Evolutionary conservation across 2,329 filamentous ascomycete genomes (phyloP).

Genomic region (Aspergillus melleus): DNA sequence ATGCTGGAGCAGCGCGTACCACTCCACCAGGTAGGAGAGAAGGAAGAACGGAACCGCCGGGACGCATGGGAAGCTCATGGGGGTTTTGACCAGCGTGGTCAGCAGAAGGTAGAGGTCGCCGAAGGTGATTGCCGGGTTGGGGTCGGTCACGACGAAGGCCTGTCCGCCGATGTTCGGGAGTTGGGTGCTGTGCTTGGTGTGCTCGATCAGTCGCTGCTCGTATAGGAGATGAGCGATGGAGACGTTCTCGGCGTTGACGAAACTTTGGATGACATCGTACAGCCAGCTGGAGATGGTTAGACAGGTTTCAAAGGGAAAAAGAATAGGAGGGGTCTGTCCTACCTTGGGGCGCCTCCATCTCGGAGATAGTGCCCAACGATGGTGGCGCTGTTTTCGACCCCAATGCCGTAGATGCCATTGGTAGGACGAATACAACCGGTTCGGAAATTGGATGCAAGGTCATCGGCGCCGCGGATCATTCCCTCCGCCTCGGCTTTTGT

Average conservation of each 20-base stretch:
- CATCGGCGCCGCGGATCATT: constrained; percentile 49
- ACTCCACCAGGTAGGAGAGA: constrained; percentile 33
- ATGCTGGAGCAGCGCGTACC: constrained; percentile 30
- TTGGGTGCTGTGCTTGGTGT: constrained; percentile 15
- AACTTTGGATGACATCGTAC: constrained; percentile 50
- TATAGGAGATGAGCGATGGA: constrained; percentile 56
- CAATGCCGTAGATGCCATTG: constrained; percentile 55
- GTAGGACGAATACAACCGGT: constrained; percentile 57
- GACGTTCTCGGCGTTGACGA: constrained; percentile 54
- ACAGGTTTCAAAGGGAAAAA: not conserved
- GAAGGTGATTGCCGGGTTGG: constrained; percentile 44
- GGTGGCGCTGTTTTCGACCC: constrained; percentile 39
- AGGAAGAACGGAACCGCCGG: constrained; percentile 30
- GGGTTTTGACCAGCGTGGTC: constrained; percentile 30
- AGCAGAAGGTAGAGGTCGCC: constrained; percentile 33
- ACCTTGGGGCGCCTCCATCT: constrained; percentile 38
- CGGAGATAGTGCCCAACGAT: constrained; percentile 44
- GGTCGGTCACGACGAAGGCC: constrained; percentile 54
- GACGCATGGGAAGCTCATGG: constrained; percentile 27
- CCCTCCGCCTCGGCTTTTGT: constrained; percentile 56
- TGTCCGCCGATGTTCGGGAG: constrained; percentile 43
- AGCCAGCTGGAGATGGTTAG: constrained; percentile 39
- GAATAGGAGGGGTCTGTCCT: constrained; percentile 3
- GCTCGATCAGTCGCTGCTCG: constrained; percentile 51
- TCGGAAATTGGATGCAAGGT: constrained; percentile 42